Evolutionary conservation across 176 grass and related monocot species (phyloP), one percentile per base, ranked within the genome.

Genomic region (Oryza meridionalis): DNA sequence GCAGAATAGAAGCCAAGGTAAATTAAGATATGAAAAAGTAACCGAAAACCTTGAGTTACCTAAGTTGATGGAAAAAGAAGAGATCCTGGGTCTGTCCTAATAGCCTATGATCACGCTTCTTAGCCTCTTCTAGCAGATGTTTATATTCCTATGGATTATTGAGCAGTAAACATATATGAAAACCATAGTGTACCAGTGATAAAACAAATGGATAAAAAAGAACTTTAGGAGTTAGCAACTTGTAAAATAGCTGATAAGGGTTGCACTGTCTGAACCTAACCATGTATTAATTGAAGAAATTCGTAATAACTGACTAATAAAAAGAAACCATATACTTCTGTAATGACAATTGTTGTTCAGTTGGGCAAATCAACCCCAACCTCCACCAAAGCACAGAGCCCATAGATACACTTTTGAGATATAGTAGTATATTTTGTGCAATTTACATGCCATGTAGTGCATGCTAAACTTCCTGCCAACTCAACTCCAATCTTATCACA

Each of bases 11-110:
- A 58, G 43, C 32, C 15, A 33, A 72, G 79, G 58, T 6, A 25
- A 91, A 42, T 7, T 58, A 71, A 33, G 7, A 46, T 70, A 32
- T 40, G 40, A 49, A 76, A 43, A 40, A 53, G 55, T 38, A 72
- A 84, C 71, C 47, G 72, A 17, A 62, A 77, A 55, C 9, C 45
- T 3, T 5, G 88, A 51, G 35, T 11, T 88, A 98, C 96, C 96
- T 99, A 79, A 99, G 96, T 62, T 66, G 93, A 93, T 99, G 93
- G 89, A 99, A 99, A 89, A 99, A 99, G 93, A 99, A 99, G 87
- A 99, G 96, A 32, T 99, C 93, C 58, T 99, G 96, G 40, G 90
- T 76, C 81, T 84, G 89, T 80, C 96, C 96, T 31, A 99, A 65
- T 71, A 94, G 40, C 67, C 96, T 99, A 82, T 99, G 96, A 84